Evolutionary conservation across 2,329 filamentous ascomycete genomes (phyloP), one percentile per base, ranked within the genome.

Genomic region (Pestalotiopsis sp.): DNA sequence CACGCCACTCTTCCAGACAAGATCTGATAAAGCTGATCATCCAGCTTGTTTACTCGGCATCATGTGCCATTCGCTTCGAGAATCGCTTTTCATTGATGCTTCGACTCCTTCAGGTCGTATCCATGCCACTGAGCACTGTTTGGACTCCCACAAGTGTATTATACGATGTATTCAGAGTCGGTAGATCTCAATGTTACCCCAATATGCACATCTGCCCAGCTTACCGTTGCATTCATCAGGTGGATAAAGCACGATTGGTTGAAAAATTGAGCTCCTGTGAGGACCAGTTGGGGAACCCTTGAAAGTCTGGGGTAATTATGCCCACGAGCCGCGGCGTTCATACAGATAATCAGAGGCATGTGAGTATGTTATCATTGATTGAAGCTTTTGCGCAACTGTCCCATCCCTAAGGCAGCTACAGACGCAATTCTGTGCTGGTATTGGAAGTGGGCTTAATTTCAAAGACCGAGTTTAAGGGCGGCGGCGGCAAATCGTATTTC

Each of bases 261-360:
- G 49, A 65, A 25, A 38, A 55, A 20, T 58, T 57, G 12, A 49
- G 31, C 12, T 3, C 31, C 41, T 23, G 20, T 12, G 23, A 36
- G 63, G 14, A 39, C 6, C 36, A 27, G 13, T 57, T 57, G 41
- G 41, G 63, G 63, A 55, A 57, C 63, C 63, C 63, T 45, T 58
- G 45, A 23, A 23, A 36, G 57, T 27, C 63, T 57, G 41, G 63
- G 63, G 63, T 55, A 49, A 64, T 14, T 36, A 17, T 20, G 49
- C 25, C 63, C 57, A 45, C 25, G 25, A 31, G 49, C 63, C 63
- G 63, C 63, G 63, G 63, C 14, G 63, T 55, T 65, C 45, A 23
- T 55, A 9, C 31, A 3, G 45, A 36, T 11, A 4, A 17, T 38
- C 63, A 12, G 63, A 23, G 52, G 63, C 63, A 65, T 65, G 63